Evolutionary conservation across 768 basidiomycete genomes (phyloP).

Genomic region (Hemileccinum impolitum): DNA sequence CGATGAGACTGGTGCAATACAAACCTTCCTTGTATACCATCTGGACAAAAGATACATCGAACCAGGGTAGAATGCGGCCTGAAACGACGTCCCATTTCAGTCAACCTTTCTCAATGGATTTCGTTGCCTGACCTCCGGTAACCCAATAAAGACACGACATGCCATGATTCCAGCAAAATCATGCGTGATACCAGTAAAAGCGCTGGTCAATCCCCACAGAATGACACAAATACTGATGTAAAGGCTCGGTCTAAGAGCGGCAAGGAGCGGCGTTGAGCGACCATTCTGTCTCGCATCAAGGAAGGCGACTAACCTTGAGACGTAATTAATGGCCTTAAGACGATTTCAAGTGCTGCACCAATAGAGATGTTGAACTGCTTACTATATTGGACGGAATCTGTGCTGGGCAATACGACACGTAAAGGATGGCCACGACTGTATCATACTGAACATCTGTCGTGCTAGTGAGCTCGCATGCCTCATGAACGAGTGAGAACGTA

Average conservation of each 20-base stretch:
- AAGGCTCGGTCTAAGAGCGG: constrained; percentile 53
- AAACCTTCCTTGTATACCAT: constrained; percentile 24
- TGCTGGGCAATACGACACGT: constrained; percentile 59
- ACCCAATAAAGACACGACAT: constrained; percentile 58
- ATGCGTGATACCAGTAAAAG: constrained; percentile 57
- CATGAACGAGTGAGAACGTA: constrained; percentile 10
- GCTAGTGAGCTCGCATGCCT: neutral
- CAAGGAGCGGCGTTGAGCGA: neutral
- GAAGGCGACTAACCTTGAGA: constrained; percentile 39
- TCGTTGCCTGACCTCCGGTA: constrained; percentile 42
- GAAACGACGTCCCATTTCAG: neutral
- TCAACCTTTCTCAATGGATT: neutral
- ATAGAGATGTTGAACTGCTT: neutral
- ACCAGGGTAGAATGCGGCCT: constrained; percentile 66
- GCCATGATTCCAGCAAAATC: constrained; percentile 53
- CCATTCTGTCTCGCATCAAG: neutral
- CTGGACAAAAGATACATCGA: constrained; percentile 36
- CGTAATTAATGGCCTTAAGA: constrained; percentile 49
- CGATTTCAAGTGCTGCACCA: neutral
- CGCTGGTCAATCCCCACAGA: constrained; percentile 62
- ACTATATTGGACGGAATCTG: constrained; percentile 37
- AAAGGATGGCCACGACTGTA: constrained; percentile 52
- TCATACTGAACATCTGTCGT: constrained; percentile 51
- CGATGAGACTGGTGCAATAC: neutral
- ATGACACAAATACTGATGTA: constrained; percentile 62